Base-by-base conservation (phyloP, 1,284 basidiomycete species). In the Microbotryum saponariae region DNA sequence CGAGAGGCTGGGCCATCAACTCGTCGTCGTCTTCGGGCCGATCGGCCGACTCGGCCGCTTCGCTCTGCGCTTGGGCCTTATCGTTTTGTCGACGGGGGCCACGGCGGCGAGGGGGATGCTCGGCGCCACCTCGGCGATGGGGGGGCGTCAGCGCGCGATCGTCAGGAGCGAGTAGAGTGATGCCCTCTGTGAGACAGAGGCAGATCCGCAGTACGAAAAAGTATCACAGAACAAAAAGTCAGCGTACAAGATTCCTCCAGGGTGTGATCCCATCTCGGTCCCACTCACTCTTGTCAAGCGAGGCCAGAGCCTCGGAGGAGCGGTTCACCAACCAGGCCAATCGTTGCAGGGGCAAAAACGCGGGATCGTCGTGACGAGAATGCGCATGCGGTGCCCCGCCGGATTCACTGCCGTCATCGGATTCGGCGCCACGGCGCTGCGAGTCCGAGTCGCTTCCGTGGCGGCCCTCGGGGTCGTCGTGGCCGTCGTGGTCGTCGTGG, bases 151-250 rank as follows among this genome's bases (percentile, higher is more conserved):
- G 61, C 2, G 72, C 70, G 16, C 59, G 51, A 55, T 73, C 68
- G 51, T 72, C 71, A 2, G 72, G 72, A 6, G 72, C 72, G 57
- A 73, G 70, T 10, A 73, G 64, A 1, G 72, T 72, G 49, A 68
- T 64, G 12, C 37, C 31, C 45, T n/a, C 33, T 23, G 49, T 37
- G 33, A 12, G 44, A 37, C 7, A 27, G 29, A 46, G 46, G 16
- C 12, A 10, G 10, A 23, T 42, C 23, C 20, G 29, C 14, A 33
- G 21, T 55, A 29, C 23, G 9, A 23, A 29, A 21, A 18, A 25
- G 5, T 10, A n/a, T 27, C 8, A 16, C 31, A 52, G 16, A 12
- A 45, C 2, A 18, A 3, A 20, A n/a, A n/a, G 33, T 37, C 16
- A 54, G 23, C 5, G 52, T n/a, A 29, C 37, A n/a, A 20, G 31